These are phyloP conservation scores for Boletus smithii DNA, from an alignment of 1,284 basidiomycete species.

Conservation along the genomic window DNA sequence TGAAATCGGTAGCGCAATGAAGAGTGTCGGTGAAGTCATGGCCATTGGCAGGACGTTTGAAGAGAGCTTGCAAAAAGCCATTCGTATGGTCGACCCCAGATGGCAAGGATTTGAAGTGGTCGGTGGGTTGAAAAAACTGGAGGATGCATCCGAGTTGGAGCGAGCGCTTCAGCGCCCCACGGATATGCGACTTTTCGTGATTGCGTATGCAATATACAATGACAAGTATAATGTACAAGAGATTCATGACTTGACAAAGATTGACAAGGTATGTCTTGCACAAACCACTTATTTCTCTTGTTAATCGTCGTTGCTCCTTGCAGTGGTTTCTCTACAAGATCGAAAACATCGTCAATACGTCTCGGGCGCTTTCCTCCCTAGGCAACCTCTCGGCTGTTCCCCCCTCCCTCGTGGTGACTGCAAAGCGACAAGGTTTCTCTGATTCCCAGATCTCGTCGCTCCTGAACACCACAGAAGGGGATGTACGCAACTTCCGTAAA, in stretches of 20 bases:
- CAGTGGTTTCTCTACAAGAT: slow-evolving; percentile 99
- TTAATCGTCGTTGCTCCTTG: slow-evolving; percentile 2
- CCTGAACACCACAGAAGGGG: slow-evolving; percentile 64
- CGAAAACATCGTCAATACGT: slow-evolving; percentile 91
- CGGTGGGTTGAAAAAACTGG: slow-evolving; percentile 26
- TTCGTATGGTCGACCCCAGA: slow-evolving; percentile 93
- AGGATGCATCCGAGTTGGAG: slow-evolving; percentile 82
- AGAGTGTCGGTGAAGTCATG: slow-evolving; percentile 99
- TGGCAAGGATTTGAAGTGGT: slow-evolving; percentile 85
- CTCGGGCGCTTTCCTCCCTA: slow-evolving; percentile 67
- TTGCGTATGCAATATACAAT: slow-evolving; percentile 97
- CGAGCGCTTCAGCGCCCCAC: slow-evolving; percentile 74
- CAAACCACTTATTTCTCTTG: not conserved
- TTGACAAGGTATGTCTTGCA: slow-evolving; percentile 71
- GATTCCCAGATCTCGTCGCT: slow-evolving; percentile 90
- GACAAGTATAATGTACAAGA: slow-evolving; percentile 88
- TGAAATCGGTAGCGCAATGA: slow-evolving; percentile 96
- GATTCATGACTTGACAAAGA: slow-evolving; percentile 93
- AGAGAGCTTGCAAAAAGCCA: slow-evolving; percentile 97
- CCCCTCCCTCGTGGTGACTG: slow-evolving; percentile 71
- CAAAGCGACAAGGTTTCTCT: slow-evolving; percentile 93
- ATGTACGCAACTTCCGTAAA: slow-evolving; percentile 85
- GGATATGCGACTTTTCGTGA: slow-evolving; percentile 93
- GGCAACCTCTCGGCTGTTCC: slow-evolving; percentile 65
- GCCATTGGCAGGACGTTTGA: slow-evolving; percentile 99